These are phyloP conservation scores for Stagonosporopsis rhizophila DNA, from an alignment of 2,329 filamentous ascomycete genomes.

Conservation along the genomic window DNA sequence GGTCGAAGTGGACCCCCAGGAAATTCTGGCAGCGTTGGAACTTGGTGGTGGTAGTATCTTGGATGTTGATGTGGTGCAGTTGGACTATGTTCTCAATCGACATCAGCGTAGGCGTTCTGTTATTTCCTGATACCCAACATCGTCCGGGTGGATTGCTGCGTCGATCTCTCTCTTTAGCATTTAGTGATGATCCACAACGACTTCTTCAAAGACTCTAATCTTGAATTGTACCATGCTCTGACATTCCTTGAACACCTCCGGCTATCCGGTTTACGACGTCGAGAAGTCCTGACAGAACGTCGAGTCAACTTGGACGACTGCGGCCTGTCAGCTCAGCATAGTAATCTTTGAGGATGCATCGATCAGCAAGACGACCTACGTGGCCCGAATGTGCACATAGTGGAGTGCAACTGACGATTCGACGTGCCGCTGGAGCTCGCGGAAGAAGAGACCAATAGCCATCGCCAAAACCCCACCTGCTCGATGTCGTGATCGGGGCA, in stretches of 20 bases:
- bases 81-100: too few relatives aligned
- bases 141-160: not conserved
- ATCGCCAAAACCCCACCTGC: conserved; percentile 3
- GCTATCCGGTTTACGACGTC: not conserved
- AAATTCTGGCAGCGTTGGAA: not conserved
- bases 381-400: not conserved
- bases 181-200: not conserved
- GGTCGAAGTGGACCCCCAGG: not conserved
- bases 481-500: conserved; percentile 15
- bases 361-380: not conserved
- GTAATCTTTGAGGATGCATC: too few relatives aligned
- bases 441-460: conserved; percentile 3
- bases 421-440: not conserved
- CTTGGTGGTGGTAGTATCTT: too few relatives aligned
- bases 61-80: too few relatives aligned
- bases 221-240: not conserved
- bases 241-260: not conserved
- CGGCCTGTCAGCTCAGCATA: too few relatives aligned
- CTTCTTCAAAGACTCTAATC: not conserved
- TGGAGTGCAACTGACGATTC: conserved; percentile 3
- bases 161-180: not conserved
- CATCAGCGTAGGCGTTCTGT: not conserved
- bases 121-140: not conserved
- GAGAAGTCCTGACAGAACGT: not conserved
- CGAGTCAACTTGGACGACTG: not conserved